Evolutionary conservation across 768 basidiomycete genomes (phyloP).

Genomic region (Tylopilus felleus): DNA sequence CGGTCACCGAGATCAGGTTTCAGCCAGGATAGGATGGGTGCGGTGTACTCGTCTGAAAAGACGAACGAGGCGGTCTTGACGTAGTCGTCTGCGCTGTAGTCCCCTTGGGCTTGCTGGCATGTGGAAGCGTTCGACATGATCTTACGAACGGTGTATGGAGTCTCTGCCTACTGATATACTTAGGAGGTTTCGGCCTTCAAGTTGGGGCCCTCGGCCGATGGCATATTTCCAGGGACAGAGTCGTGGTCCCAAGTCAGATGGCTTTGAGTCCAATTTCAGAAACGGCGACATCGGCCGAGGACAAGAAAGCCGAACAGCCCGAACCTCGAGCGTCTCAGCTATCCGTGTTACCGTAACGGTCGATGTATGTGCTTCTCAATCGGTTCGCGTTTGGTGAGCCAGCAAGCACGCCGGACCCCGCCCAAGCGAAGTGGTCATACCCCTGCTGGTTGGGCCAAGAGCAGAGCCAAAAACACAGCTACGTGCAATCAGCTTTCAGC

Average conservation of each 20-base stretch:
- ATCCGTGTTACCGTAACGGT: background rate
- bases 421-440: no score
- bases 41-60: constrained; percentile 49
- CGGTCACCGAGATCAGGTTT: constrained; percentile 62
- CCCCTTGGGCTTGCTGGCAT: constrained; percentile 14
- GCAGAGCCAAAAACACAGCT: no score
- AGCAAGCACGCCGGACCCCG: no score
- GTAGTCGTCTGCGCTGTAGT: constrained; percentile 62
- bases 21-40: constrained; percentile 57
- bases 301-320: constrained; percentile 5
- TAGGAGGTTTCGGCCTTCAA: background rate
- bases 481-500: no score
- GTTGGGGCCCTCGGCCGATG: constrained; percentile 25
- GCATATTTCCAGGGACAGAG: background rate
- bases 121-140: constrained; percentile 9
- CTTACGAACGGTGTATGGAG: background rate
- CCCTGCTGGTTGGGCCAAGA: no score
- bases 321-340: background rate
- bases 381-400: no score
- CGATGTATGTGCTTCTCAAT: no score
- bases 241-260: background rate
- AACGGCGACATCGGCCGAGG: constrained; percentile 19
- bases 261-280: no score
- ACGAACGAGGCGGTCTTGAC: constrained; percentile 67
- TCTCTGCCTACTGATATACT: constrained; percentile 1